A percentile compares a stretch with the other conserved stretches of the same genome.
phyloP scores from a whole-genome alignment of 176 grass and related monocot genomes.

The Cenchrus purpureus region DNA sequence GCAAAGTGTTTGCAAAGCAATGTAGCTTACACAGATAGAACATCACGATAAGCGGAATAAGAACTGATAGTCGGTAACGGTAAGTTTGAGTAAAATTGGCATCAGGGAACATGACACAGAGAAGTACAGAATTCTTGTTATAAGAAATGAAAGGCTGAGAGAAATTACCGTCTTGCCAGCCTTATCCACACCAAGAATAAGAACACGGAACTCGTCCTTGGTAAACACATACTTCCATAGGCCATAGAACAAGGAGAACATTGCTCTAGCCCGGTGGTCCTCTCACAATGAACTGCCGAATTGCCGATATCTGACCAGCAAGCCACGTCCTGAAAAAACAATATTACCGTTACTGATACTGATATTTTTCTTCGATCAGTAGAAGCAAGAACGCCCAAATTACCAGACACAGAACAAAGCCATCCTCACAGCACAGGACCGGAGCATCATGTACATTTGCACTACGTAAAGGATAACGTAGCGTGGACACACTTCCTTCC shows the following conservation, averaged over 20 bases:
- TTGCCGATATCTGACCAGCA: background rate
- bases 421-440: background rate
- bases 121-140: no score
- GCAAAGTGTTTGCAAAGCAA: background rate
- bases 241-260: slow-evolving; percentile 95
- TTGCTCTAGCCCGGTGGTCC: slow-evolving; percentile 24
- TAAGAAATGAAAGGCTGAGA: background rate
- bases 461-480: background rate
- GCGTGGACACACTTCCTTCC: background rate
- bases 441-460: background rate
- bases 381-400: background rate
- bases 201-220: slow-evolving; percentile 84
- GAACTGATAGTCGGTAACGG: background rate
- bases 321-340: slow-evolving; percentile 14
- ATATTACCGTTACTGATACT: background rate
- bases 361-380: background rate
- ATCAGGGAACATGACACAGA: background rate
- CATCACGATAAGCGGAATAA: slow-evolving; percentile 3
- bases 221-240: slow-evolving; percentile 87
- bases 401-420: background rate
- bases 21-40: background rate
- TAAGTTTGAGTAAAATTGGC: background rate
- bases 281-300: background rate
- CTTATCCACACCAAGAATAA: slow-evolving; percentile 87
- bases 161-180: slow-evolving; percentile 83